These are phyloP conservation scores for Fusarium sp. DNA, from an alignment of 2,329 filamentous ascomycete species.

Conservation along the genomic window DNA sequence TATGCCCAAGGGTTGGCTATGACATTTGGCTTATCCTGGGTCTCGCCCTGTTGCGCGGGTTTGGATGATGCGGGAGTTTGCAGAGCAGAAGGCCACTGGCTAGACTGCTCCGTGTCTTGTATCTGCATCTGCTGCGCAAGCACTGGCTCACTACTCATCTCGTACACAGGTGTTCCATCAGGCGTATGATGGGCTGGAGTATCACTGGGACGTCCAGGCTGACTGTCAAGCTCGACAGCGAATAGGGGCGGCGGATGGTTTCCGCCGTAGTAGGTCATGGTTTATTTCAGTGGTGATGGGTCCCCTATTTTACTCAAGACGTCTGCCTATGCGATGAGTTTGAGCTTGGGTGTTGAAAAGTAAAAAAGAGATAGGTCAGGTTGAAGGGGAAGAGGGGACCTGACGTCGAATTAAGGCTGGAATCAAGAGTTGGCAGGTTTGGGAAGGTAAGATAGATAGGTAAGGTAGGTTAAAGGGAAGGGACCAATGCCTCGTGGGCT, in stretches of 20 bases:
- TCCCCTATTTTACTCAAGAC: not conserved
- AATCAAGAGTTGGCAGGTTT: not conserved
- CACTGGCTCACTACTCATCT: constrained; percentile 47
- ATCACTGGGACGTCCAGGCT: constrained; percentile 26
- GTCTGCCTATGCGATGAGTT: not conserved
- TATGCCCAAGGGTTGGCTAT: constrained; percentile 50
- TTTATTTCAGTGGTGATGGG: constrained; percentile 5
- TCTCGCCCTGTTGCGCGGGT: constrained; percentile 2
- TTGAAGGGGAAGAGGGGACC: not conserved
- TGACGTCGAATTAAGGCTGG: constrained; percentile 2
- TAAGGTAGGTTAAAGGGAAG: not conserved
- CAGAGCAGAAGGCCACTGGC: constrained; percentile 47
- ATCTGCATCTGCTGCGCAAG: constrained; percentile 8
- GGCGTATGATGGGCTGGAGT: constrained; percentile 27
- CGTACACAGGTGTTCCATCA: constrained; percentile 43
- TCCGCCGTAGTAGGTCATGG: constrained; percentile 31
- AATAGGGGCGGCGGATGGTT: constrained; percentile 42
- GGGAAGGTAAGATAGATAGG: too few species aligned
- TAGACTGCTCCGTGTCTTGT: constrained; percentile 25
- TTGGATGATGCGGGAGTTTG: constrained; percentile 29
- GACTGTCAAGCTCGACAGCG: constrained; percentile 46
- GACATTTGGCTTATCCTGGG: constrained; percentile 12
- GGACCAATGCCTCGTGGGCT: constrained; percentile 28
- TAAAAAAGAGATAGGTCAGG: not conserved
- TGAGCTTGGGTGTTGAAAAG: not conserved